phyloP scores from a whole-genome alignment of 106 monocot genomes.

The Iris macrosiphon region DNA sequence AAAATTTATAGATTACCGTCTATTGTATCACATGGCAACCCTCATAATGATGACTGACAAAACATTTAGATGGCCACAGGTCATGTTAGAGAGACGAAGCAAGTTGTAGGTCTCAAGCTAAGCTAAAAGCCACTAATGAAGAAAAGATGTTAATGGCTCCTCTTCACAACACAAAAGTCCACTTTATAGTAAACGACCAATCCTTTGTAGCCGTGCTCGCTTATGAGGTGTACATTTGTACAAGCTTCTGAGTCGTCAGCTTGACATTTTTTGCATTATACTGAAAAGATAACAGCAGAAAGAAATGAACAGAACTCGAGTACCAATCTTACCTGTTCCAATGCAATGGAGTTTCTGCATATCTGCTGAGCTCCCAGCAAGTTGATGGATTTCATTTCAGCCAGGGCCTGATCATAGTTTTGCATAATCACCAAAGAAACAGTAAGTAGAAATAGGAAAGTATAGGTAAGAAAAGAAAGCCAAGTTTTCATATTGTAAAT shows the following conservation, averaged over 20 bases:
- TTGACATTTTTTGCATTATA: neutral
- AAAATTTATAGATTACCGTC: neutral
- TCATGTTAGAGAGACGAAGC: too few relatives aligned
- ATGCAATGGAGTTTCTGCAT: slow-evolving; percentile 96
- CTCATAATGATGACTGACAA: too few relatives aligned
- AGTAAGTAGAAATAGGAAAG: slow-evolving; percentile 4
- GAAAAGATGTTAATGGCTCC: too few relatives aligned
- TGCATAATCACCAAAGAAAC: neutral
- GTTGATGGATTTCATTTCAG: slow-evolving; percentile 96
- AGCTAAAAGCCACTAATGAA: too few relatives aligned
- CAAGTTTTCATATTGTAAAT: neutral
- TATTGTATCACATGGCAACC: neutral
- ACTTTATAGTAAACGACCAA: too few relatives aligned
- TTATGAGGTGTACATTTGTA: neutral
- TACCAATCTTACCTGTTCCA: slow-evolving; percentile 72
- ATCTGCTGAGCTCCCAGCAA: slow-evolving; percentile 93
- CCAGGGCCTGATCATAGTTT: slow-evolving; percentile 44
- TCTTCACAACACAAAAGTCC: too few relatives aligned
- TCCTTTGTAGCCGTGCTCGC: too few relatives aligned
- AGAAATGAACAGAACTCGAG: neutral
- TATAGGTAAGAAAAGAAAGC: neutral
- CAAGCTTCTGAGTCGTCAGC: neutral
- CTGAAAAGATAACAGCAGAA: neutral
- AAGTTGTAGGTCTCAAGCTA: too few relatives aligned
- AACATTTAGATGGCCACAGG: too few relatives aligned